Percentiles rank a stretch among this genome's conserved stretches.
Evolutionary conservation across 116 monocot species (phyloP).

Genomic region (Phalaenopsis hybrid): DNA sequence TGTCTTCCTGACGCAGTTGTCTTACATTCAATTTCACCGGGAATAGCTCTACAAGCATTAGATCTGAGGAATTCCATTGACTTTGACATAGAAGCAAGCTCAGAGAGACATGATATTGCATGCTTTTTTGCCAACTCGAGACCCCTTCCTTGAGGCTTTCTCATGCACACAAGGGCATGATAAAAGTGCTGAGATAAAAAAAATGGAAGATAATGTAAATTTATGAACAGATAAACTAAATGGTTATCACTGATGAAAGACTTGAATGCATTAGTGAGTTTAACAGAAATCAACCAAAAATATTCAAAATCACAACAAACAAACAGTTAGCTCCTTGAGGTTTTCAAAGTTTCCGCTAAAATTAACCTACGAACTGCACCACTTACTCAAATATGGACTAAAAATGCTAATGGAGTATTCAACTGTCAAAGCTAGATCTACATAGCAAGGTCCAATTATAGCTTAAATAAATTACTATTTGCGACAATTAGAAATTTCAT

Average conservation of each 20-base stretch:
- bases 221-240: not conserved
- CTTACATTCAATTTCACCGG: conserved; percentile 32
- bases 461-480: not conserved
- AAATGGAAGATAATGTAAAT: not conserved
- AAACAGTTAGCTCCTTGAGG: not conserved
- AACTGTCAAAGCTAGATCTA: not conserved
- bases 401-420: not conserved
- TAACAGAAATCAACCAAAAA: not conserved
- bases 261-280: not conserved
- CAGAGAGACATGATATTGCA: conserved; percentile 56
- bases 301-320: not conserved
- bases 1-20: conserved; percentile 93
- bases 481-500: not conserved
- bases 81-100: conserved; percentile 52
- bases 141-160: conserved; percentile 83
- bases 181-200: conserved; percentile 66
- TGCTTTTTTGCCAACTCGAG: conserved; percentile 87
- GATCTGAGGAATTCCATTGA: conserved; percentile 65
- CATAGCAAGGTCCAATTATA: not conserved
- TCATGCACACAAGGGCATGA: conserved; percentile 62
- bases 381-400: not conserved
- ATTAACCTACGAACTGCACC: not conserved
- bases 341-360: not conserved
- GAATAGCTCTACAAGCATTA: conserved; percentile 24
- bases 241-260: not conserved